Percentiles rank a stretch among this genome's conserved stretches.
Conservation (phyloP, 352 stramenopile species). For the Globisporangium paddicum region DNA sequence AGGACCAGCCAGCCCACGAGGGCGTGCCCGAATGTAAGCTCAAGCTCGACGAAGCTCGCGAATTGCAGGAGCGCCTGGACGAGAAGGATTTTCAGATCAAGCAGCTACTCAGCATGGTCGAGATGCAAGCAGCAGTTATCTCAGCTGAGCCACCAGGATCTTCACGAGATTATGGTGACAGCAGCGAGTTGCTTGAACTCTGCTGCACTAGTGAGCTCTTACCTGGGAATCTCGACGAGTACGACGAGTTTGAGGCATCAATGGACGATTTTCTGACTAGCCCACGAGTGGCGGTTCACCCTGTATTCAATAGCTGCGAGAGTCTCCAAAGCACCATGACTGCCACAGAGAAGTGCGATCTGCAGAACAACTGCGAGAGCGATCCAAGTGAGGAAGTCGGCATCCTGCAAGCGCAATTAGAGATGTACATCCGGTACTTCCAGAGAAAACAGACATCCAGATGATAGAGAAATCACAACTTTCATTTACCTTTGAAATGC, state of each 20-base stretch:
- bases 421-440: conserved; percentile 24
- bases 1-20: neutral
- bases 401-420: conserved; percentile 14
- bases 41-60: neutral
- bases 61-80: neutral
- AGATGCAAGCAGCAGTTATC: conserved; percentile 7
- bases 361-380: neutral
- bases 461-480: neutral
- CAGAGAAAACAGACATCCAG: neutral
- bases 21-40: too few species aligned
- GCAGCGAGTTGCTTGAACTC: neutral
- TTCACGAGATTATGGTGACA: neutral
- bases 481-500: neutral
- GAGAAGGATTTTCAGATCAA: conserved; percentile 5
- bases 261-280: neutral
- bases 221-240: neutral
- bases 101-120: conserved; percentile 7
- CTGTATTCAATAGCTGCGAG: neutral
- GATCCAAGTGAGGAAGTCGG: neutral
- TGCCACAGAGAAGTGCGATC: neutral
- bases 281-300: neutral
- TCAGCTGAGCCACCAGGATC: neutral
- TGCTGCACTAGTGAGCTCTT: neutral
- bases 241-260: conserved; percentile 6
- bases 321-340: neutral